Evolutionary conservation across 2,329 filamentous ascomycete genomes (phyloP).

Genomic region (Didymosphaeria variabile): DNA sequence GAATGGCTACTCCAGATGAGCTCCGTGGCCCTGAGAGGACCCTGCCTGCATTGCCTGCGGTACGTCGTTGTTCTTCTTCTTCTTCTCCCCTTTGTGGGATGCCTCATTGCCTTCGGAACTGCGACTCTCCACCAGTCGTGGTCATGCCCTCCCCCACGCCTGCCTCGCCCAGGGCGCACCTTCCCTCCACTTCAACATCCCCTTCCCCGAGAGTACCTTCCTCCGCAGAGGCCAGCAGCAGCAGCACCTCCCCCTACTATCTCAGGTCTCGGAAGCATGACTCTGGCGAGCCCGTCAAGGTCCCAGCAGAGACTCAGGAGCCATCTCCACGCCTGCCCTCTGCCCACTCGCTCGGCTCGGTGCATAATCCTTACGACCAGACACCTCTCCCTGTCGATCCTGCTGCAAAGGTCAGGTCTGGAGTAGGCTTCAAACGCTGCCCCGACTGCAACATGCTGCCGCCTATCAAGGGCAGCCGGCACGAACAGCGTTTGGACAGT

Average conservation of each 20-base stretch:
- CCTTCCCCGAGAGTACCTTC: not conserved
- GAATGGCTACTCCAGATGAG: conserved; percentile 37
- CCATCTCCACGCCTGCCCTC: not conserved
- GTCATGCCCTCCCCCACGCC: conserved; percentile 6
- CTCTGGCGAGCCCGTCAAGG: not conserved
- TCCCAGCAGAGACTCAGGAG: not conserved
- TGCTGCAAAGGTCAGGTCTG: not conserved
- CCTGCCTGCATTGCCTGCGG: conserved; percentile 37
- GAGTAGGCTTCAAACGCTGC: not conserved
- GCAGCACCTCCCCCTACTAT: not conserved
- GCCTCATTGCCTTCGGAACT: not conserved
- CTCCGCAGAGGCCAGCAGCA: not conserved
- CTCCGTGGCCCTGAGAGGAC: conserved; percentile 25
- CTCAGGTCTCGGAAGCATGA: not conserved
- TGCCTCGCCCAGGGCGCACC: not conserved
- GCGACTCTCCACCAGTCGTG: not conserved
- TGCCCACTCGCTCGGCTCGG: not conserved
- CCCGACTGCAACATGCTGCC: not conserved
- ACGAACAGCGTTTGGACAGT: not conserved
- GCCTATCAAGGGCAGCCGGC: not conserved
- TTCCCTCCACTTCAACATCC: not conserved
- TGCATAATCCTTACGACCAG: too few relatives aligned
- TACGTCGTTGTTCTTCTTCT: conserved; percentile 30
- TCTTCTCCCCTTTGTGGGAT: conserved; percentile 7
- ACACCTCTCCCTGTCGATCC: not conserved